A percentile compares a stretch with the other conserved stretches of the same genome.
Conservation (phyloP, 139 green algal species). For the Picochlorum sp. region DNA sequence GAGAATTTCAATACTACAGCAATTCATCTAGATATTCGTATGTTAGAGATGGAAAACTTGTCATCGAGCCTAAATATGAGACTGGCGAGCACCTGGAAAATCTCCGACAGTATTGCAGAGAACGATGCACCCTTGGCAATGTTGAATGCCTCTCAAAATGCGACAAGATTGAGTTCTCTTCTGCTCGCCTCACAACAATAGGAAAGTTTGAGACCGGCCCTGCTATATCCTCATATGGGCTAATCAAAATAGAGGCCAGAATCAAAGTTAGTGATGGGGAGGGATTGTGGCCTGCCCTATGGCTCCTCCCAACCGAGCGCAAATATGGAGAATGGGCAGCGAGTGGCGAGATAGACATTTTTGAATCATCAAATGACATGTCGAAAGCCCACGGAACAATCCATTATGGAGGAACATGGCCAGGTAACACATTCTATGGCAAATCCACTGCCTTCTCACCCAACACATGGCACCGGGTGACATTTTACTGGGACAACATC, state of each 20-base stretch:
- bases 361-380: constrained; percentile 11
- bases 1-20: constrained; percentile 11
- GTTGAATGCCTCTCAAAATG: not conserved
- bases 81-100: constrained; percentile 5
- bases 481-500: not conserved
- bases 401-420: constrained; percentile 16
- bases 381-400: constrained; percentile 6
- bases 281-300: constrained; percentile 23
- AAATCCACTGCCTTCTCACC: not conserved
- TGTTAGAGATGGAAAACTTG: not conserved
- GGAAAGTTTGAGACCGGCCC: constrained; percentile 4
- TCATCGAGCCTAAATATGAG: constrained; percentile 1
- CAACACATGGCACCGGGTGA: constrained; percentile 7
- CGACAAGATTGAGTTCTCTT: constrained; percentile 5
- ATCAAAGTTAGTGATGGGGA: constrained; percentile 1
- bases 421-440: constrained; percentile 5
- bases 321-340: constrained; percentile 19
- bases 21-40: constrained; percentile 2
- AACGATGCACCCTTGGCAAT: not conserved
- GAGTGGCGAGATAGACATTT: constrained; percentile 21
- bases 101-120: constrained; percentile 7
- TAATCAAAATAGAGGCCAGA: not conserved
- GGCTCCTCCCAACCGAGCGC: constrained; percentile 11
- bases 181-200: not conserved
- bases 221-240: not conserved